Percentiles rank a stretch among this genome's conserved stretches.
Conservation (phyloP, 768 basidiomycete species). For the Hemileccinum rubropunctum region DNA sequence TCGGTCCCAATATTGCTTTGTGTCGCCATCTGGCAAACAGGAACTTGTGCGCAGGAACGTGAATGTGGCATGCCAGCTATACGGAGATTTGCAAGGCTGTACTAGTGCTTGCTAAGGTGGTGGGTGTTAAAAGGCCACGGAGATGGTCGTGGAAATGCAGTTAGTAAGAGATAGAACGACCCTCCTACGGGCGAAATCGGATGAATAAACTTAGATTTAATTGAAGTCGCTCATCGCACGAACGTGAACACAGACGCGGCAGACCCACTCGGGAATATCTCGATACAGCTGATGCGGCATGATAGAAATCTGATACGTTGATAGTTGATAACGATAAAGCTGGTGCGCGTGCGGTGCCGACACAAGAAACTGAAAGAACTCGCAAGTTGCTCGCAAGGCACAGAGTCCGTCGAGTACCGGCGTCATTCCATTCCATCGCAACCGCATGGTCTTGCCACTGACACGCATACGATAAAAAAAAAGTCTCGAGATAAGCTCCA, state of each 20-base stretch:
- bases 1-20: too few relatives aligned
- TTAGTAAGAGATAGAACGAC: neutral
- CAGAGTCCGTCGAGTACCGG: neutral
- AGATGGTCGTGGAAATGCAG: neutral
- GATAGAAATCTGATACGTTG: too few relatives aligned
- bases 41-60: neutral
- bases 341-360: neutral
- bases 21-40: too few relatives aligned
- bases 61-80: neutral
- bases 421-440: neutral
- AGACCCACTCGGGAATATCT: too few relatives aligned
- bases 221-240: neutral
- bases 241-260: neutral
- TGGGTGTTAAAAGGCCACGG: neutral
- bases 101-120: neutral
- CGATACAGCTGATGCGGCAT: too few relatives aligned
- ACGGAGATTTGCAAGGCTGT: neutral
- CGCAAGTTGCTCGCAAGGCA: neutral
- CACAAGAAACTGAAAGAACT: neutral
- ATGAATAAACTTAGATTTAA: neutral
- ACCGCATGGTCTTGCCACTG: too few relatives aligned
- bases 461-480: neutral
- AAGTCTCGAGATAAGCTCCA: neutral
- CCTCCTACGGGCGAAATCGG: neutral
- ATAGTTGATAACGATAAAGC: neutral